phyloP scores from a whole-genome alignment of 352 stramenopile species.

The Ophiocytium majus region DNA sequence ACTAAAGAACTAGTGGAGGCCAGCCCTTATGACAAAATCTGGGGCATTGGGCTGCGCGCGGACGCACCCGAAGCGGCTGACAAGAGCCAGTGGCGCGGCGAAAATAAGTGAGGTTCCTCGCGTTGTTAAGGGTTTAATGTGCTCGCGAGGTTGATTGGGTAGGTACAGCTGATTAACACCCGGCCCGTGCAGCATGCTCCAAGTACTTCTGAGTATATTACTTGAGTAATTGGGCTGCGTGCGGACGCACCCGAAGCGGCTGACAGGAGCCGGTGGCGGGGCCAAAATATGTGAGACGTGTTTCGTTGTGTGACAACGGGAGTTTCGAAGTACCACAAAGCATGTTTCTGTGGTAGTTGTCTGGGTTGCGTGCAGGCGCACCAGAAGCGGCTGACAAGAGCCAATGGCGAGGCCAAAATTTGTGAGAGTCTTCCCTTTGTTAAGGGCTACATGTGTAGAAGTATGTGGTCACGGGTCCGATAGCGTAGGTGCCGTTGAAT shows the following conservation, averaged over 20 bases:
- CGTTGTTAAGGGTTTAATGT: no score
- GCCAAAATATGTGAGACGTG: no score
- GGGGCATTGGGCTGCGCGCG: conserved; percentile 38
- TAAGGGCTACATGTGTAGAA: no score
- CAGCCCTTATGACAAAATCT: conserved; percentile 34
- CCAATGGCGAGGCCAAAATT: not conserved
- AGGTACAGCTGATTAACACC: no score
- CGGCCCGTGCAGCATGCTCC: no score
- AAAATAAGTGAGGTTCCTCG: no score
- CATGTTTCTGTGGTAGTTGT: conserved; percentile 29
- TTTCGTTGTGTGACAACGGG: no score
- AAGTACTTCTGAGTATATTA: conserved; percentile 18
- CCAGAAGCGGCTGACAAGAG: conserved; percentile 15
- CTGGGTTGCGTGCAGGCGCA: conserved; percentile 24
- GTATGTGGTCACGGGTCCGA: no score
- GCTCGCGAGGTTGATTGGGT: no score
- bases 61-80: conserved; percentile 18
- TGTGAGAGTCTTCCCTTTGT: no score
- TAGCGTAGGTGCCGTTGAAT: no score
- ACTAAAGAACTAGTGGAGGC: conserved; percentile 28
- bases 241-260: conserved; percentile 24
- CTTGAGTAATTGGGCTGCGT: conserved; percentile 38
- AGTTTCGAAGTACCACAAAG: no score
- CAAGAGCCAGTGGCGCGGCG: not conserved
- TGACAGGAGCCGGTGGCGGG: not conserved